Conservation (phyloP, 129 eudicot genomes). For the Centella asiatica region DNA sequence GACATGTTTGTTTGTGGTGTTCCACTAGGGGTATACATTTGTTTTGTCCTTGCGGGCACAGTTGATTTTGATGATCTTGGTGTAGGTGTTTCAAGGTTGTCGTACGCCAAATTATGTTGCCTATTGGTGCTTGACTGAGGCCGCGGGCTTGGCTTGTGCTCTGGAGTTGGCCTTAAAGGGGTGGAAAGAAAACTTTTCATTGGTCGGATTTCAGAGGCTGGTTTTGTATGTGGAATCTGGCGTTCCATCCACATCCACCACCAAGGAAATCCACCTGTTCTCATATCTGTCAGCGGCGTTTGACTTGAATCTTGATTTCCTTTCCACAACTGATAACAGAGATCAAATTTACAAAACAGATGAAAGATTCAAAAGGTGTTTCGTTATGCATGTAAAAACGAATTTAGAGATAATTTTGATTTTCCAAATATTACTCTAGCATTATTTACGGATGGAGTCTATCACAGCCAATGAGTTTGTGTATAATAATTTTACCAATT, state of each 20-base stretch:
- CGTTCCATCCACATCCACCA: slow-evolving; percentile 99
- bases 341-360: not conserved
- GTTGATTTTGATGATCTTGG: slow-evolving; percentile 45
- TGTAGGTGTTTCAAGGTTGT: slow-evolving; percentile 32
- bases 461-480: too few relatives aligned
- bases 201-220: slow-evolving; percentile 32
- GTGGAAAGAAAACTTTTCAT: slow-evolving; percentile 26
- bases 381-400: slow-evolving; percentile 17
- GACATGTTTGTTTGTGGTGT: slow-evolving; percentile 35
- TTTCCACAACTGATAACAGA: slow-evolving; percentile 55
- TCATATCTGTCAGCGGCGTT: slow-evolving; percentile 30
- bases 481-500: too few relatives aligned
- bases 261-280: slow-evolving; percentile 78
- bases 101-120: slow-evolving; percentile 12
- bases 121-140: slow-evolving; percentile 11
- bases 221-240: slow-evolving; percentile 37
- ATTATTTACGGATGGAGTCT: too few relatives aligned
- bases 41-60: slow-evolving; percentile 19
- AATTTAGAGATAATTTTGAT: slow-evolving; percentile 19
- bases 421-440: slow-evolving; percentile 37
- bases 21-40: slow-evolving; percentile 25
- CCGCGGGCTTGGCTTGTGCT: slow-evolving; percentile 33
- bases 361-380: slow-evolving; percentile 7
- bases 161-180: slow-evolving; percentile 35
- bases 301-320: slow-evolving; percentile 52